Conservation (phyloP, 2,329 filamentous ascomycete genomes). For the Microsporum audouinii region DNA sequence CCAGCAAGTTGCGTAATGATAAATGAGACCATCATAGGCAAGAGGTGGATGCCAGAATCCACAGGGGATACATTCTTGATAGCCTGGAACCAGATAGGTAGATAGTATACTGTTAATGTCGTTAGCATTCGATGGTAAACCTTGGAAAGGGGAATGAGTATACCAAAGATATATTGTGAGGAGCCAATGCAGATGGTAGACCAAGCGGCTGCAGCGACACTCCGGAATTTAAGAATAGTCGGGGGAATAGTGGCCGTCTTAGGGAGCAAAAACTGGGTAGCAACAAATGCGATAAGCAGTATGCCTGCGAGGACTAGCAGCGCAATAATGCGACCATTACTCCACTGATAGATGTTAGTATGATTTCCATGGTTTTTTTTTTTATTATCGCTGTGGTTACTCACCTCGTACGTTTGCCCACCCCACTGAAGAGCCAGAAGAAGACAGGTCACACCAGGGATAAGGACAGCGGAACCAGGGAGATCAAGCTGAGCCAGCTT, state of each 20-base stretch:
- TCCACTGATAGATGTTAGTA: slow-evolving; percentile 15
- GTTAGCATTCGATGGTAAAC: background rate
- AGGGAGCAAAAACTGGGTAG: background rate
- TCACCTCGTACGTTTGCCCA: slow-evolving; percentile 7
- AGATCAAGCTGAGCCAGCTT: slow-evolving; percentile 18
- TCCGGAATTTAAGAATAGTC: slow-evolving; percentile 23
- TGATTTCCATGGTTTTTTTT: background rate
- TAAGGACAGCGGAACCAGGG: slow-evolving; percentile 12
- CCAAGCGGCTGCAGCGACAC: slow-evolving; percentile 7
- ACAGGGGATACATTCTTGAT: slow-evolving; percentile 31
- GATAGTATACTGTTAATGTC: background rate
- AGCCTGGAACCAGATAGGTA: slow-evolving; percentile 33
- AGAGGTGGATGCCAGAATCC: slow-evolving; percentile 22
- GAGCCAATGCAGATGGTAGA: background rate
- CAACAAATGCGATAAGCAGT: slow-evolving; percentile 13
- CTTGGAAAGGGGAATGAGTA: background rate
- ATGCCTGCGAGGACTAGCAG: slow-evolving; percentile 16
- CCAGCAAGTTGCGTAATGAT: slow-evolving; percentile 15
- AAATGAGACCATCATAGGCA: slow-evolving; percentile 29
- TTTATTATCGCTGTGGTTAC: background rate
- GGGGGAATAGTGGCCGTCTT: slow-evolving; percentile 21
- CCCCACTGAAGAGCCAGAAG: slow-evolving; percentile 22
- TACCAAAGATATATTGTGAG: background rate
- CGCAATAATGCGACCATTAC: slow-evolving; percentile 14
- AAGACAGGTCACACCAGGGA: slow-evolving; percentile 16